Conservation (phyloP, 1,284 basidiomycete species). For the Sanguinoderma infundibulare region DNA sequence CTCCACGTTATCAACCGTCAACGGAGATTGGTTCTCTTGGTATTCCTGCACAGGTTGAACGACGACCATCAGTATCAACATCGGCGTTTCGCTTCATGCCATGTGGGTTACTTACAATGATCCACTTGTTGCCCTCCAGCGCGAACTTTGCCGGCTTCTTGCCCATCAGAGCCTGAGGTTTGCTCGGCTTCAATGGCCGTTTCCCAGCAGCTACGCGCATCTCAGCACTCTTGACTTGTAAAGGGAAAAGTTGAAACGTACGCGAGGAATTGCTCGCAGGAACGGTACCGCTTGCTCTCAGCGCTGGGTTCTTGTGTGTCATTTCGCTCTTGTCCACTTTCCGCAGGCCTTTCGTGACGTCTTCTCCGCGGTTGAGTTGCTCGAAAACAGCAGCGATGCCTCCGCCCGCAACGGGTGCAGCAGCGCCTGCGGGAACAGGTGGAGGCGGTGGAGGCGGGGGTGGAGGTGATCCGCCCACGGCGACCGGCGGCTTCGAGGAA, state of each 20-base stretch:
- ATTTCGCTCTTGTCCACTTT: slow-evolving; percentile 97
- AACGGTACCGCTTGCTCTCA: slow-evolving; percentile 73
- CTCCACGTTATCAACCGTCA: slow-evolving; percentile 82
- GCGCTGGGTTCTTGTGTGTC: slow-evolving; percentile 97
- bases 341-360: slow-evolving; percentile 88
- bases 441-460: slow-evolving; percentile 58
- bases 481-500: slow-evolving; percentile 28
- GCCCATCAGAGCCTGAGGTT: slow-evolving; percentile 78
- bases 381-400: slow-evolving; percentile 92
- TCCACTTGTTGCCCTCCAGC: slow-evolving; percentile 94
- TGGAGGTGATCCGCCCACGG: slow-evolving; percentile 38
- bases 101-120: slow-evolving; percentile 72
- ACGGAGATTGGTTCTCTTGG: slow-evolving; percentile 81
- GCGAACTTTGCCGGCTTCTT: slow-evolving; percentile 95
- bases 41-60: slow-evolving; percentile 69
- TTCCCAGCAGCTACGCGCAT: slow-evolving; percentile 46
- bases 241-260: not conserved
- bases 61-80: not conserved
- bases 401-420: slow-evolving; percentile 46
- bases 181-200: slow-evolving; percentile 77
- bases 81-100: not conserved
- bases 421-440: slow-evolving; percentile 44
- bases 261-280: slow-evolving; percentile 42
- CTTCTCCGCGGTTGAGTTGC: slow-evolving; percentile 88
- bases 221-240: not conserved